A percentile compares a stretch with the other conserved stretches of the same genome.
phyloP scores from a whole-genome alignment of 352 stramenopile species.

The Phytophthora colocasiae region DNA sequence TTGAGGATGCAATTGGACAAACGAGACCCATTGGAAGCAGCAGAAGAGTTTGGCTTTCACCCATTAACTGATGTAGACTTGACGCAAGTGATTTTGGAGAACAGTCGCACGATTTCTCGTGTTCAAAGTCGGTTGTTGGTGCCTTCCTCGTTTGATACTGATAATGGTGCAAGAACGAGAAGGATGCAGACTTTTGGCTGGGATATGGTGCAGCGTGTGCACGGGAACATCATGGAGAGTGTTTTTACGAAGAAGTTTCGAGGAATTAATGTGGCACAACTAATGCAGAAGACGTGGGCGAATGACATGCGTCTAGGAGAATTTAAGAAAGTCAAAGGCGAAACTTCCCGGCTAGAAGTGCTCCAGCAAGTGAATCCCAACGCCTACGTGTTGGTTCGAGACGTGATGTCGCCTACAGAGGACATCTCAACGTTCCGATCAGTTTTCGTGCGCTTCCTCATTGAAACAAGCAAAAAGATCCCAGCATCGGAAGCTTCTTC shows the following conservation, averaged over 20 bases:
- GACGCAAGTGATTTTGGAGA: constrained; percentile 43
- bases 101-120: constrained; percentile 24
- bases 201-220: constrained; percentile 39
- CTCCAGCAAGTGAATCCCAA: constrained; percentile 42
- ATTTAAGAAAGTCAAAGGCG: constrained; percentile 47
- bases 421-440: constrained; percentile 45
- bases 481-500: not conserved
- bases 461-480: constrained; percentile 36
- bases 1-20: constrained; percentile 21
- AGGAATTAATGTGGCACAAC: constrained; percentile 23
- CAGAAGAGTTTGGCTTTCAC: constrained; percentile 38
- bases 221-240: constrained; percentile 41
- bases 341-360: constrained; percentile 44
- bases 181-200: constrained; percentile 39
- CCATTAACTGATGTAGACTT: constrained; percentile 30
- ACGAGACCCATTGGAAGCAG: constrained; percentile 31
- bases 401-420: constrained; percentile 37
- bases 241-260: constrained; percentile 46
- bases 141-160: constrained; percentile 23
- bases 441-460: constrained; percentile 49
- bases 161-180: constrained; percentile 16
- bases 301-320: constrained; percentile 44
- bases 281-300: constrained; percentile 47
- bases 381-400: constrained; percentile 42
- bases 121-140: constrained; percentile 33